Base-by-base conservation (phyloP, 169 alveolate genomes). In the Cryptosporidium andersoni region DNA sequence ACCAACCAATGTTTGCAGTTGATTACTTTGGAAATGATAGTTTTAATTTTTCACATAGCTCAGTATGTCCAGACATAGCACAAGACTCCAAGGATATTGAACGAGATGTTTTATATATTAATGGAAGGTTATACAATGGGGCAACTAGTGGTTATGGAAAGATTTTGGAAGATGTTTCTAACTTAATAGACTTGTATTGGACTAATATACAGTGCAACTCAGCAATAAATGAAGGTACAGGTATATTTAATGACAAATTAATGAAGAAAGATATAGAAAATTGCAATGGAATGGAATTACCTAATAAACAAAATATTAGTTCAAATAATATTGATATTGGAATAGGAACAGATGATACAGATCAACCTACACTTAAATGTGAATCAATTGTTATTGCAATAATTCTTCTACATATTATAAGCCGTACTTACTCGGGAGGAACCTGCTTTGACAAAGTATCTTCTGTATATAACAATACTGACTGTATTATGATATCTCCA, bases 61-160 rank as follows among this genome's bases (percentile, higher is more conserved):
- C 85, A 11, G 8, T 74, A 58, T 74, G 85, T 43, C 55, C 62
- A 47, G 85, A 74, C 55, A 74, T 74, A 58, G 85, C 85, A 40
- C 85, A 74, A 48, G 85, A 74, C 60, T 62, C 67, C 7, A 74
- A 74, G n/a, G 85, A 74, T 40, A 74, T 74, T 56, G 85, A 74
- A 25, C 55, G 85, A 74, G 85, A 74, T 55, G 49, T 74, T 42
- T 9, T 74, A 40, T 74, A 39, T 58, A 63, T 74, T 11, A 74
- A 74, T 58, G 85, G 85, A 11, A 58, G 48, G 64, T 66, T 58
- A 11, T 74, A 74, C 45, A 74, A 64, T 9, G 85, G 85, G 36
- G 66, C 85, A 16, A 74, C 64, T 56, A 68, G 62, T 2, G 85
- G 85, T 25, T 74, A 74, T 42, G 85, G 60, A 39, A 55, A 52